phyloP scores from a whole-genome alignment of 1,284 basidiomycete species.

The Moesziomyces globuligerus region DNA sequence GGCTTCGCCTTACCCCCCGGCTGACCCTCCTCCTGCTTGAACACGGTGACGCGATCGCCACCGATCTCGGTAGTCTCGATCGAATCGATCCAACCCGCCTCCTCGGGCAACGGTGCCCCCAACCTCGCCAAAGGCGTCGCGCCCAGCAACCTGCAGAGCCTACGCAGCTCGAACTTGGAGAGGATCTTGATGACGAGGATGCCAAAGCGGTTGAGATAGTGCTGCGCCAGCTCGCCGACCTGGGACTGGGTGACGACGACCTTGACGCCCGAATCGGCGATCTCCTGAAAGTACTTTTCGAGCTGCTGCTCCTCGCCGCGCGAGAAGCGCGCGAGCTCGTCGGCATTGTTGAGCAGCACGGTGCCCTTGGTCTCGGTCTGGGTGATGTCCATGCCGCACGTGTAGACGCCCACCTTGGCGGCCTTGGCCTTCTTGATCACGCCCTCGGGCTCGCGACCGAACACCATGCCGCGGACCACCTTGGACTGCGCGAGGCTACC shows the following conservation, averaged over 20 bases:
- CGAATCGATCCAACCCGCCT: slow-evolving; percentile 91
- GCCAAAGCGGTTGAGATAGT: slow-evolving; percentile 92
- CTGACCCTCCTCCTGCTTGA: slow-evolving; percentile 76
- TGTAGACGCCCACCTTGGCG: slow-evolving; percentile 79
- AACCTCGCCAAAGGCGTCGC: slow-evolving; percentile 95
- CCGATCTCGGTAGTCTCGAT: slow-evolving; percentile 97
- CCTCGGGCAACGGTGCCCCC: slow-evolving; percentile 94
- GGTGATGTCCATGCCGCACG: slow-evolving; percentile 87
- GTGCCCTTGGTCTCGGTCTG: slow-evolving; percentile 99
- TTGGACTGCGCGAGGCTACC: slow-evolving; percentile 83
- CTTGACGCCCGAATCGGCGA: slow-evolving; percentile 93
- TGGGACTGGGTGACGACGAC: slow-evolving; percentile 91
- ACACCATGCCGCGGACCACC: slow-evolving; percentile 98
- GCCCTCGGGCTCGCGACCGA: slow-evolving; percentile 91
- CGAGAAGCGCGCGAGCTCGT: slow-evolving; percentile 91
- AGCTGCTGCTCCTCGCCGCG: slow-evolving; percentile 83
- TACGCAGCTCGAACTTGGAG: slow-evolving; percentile 96
- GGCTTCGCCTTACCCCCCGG: slow-evolving; percentile 64
- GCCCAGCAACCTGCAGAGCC: slow-evolving; percentile 92
- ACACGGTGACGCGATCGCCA: slow-evolving; percentile 95
- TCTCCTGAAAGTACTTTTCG: slow-evolving; percentile 78
- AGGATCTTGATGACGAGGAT: slow-evolving; percentile 97
- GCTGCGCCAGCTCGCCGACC: slow-evolving; percentile 93
- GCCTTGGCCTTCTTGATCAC: slow-evolving; percentile 77
- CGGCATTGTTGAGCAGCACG: slow-evolving; percentile 92